Conservation (phyloP, 345 rosid species). For the Toxicodendron radicans region DNA sequence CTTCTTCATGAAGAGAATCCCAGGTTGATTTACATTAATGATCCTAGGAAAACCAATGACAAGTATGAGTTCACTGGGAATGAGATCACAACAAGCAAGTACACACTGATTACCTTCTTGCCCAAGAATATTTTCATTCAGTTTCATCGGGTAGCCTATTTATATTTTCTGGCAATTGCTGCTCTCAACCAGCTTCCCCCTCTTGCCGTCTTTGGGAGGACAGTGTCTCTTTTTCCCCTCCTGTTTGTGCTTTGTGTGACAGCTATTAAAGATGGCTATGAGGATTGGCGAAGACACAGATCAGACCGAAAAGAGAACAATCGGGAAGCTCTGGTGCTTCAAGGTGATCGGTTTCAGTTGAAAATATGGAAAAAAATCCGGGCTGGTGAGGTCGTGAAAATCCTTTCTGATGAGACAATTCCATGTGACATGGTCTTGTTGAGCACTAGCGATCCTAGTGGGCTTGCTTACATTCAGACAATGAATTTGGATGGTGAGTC, state of each 20-base stretch:
- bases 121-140: constrained; percentile 83
- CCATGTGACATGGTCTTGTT: constrained; percentile 80
- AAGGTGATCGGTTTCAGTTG: constrained; percentile 40
- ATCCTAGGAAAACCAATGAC: constrained; percentile 70
- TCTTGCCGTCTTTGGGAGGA: constrained; percentile 78
- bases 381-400: constrained; percentile 70
- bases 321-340: constrained; percentile 59
- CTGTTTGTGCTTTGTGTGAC: constrained; percentile 75
- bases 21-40: constrained; percentile 63
- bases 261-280: constrained; percentile 79
- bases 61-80: constrained; percentile 76
- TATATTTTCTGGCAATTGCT: constrained; percentile 75
- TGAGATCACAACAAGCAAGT: constrained; percentile 76
- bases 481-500: constrained; percentile 87
- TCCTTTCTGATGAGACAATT: constrained; percentile 54
- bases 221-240: constrained; percentile 78
- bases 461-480: constrained; percentile 76
- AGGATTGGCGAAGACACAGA: constrained; percentile 86
- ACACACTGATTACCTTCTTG: constrained; percentile 63
- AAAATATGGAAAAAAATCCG: constrained; percentile 67
- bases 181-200: constrained; percentile 87
- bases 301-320: constrained; percentile 75
- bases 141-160: constrained; percentile 76
- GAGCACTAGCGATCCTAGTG: constrained; percentile 68
- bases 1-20: constrained; percentile 42